A percentile compares a stretch with the other conserved stretches of the same genome.
Conservation (phyloP, 768 basidiomycete genomes). For the Calocera cornea region DNA sequence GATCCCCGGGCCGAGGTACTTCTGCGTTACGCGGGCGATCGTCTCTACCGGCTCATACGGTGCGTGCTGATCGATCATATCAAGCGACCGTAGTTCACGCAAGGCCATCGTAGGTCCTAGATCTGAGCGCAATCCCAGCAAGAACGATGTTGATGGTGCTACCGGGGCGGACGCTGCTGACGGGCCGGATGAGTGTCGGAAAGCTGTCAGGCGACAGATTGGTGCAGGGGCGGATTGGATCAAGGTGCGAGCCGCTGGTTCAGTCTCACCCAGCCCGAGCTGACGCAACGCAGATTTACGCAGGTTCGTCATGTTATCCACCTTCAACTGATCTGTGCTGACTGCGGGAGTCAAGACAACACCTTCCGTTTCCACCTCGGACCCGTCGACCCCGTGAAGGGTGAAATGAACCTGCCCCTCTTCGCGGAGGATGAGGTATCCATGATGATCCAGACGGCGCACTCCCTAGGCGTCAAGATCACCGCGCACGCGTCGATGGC, state of each 20-base stretch:
- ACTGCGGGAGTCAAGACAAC: constrained; percentile 26
- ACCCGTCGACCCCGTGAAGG: constrained; percentile 29
- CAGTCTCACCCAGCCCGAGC: background rate
- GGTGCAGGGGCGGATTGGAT: constrained; percentile 58
- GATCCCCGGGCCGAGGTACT: constrained; percentile 48
- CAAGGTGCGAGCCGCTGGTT: constrained; percentile 30
- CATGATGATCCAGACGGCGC: constrained; percentile 39
- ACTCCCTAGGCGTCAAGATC: constrained; percentile 40
- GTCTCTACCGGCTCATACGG: constrained; percentile 50
- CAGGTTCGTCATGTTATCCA: constrained; percentile 26
- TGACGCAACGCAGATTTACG: constrained; percentile 33
- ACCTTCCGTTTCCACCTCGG: constrained; percentile 35
- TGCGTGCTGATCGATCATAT: constrained; percentile 15
- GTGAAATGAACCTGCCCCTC: constrained; percentile 27
- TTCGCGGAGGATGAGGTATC: constrained; percentile 36
- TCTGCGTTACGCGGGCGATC: constrained; percentile 45
- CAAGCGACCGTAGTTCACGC: too few species aligned
- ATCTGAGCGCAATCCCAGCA: constrained; percentile 31
- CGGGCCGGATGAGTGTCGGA: constrained; percentile 40
- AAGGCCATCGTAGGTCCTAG: too few species aligned
- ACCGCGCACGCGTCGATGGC: constrained; percentile 40
- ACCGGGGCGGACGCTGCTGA: constrained; percentile 47
- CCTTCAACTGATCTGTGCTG: constrained; percentile 20
- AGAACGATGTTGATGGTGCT: constrained; percentile 43
- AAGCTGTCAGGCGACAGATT: constrained; percentile 45